Evolutionary conservation across 164 flowering plant species (phyloP).

Genomic region (Sextonia rubra): DNA sequence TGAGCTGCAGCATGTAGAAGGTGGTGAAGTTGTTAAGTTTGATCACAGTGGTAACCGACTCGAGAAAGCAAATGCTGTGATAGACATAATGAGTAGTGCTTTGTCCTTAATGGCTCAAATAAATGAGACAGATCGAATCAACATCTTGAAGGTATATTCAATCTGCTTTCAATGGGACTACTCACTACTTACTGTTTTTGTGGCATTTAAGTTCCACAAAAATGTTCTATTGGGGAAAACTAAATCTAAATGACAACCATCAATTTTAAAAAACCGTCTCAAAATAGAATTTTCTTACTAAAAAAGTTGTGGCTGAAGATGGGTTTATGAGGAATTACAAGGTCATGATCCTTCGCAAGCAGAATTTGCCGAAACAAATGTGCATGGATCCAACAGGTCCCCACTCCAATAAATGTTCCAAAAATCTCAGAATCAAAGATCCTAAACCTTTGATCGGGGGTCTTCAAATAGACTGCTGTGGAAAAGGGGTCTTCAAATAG

Average conservation of each 20-base stretch:
- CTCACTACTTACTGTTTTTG: neutral
- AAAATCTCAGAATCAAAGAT: neutral
- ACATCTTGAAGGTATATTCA: conserved; percentile 76
- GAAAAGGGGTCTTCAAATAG: neutral
- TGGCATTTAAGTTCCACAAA: neutral
- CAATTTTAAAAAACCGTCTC: too few relatives aligned
- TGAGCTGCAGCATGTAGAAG: conserved; percentile 40
- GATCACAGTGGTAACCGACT: conserved; percentile 39
- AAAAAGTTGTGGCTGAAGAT: too few relatives aligned
- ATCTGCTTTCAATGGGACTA: neutral
- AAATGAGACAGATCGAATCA: conserved; percentile 90
- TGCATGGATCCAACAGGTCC: too few relatives aligned
- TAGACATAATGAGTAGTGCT: conserved; percentile 87
- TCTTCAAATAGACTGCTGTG: neutral
- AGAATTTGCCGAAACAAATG: too few relatives aligned
- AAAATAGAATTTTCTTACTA: too few relatives aligned
- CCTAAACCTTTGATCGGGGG: neutral
- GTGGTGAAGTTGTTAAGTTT: conserved; percentile 23
- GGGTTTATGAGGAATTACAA: too few relatives aligned
- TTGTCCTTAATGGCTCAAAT: conserved; percentile 73
- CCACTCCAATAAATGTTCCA: too few relatives aligned
- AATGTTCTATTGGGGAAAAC: too few relatives aligned
- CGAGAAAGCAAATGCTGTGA: conserved; percentile 89
- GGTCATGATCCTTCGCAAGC: too few relatives aligned
- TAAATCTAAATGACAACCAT: too few relatives aligned